phyloP scores from a whole-genome alignment of 805 yeast genomes.

The Wickerhamiella cacticola region DNA sequence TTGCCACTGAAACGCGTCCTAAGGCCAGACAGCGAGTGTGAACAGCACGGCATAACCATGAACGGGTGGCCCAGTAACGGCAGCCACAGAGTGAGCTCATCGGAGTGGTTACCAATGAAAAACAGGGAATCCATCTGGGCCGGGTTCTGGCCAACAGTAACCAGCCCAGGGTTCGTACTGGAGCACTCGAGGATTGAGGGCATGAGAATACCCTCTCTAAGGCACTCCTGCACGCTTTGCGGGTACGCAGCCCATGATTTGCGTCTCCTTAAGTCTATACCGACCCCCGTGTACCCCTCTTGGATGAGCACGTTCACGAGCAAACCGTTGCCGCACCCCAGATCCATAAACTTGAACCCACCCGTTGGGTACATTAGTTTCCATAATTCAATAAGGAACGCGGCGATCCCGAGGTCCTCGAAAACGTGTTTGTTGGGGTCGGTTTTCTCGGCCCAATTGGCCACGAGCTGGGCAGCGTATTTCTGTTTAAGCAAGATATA shows the following conservation, averaged over 20 bases:
- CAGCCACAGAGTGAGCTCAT: slow-evolving; percentile 91
- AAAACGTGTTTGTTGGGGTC: slow-evolving; percentile 94
- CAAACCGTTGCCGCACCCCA: slow-evolving; percentile 93
- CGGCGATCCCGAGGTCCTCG: slow-evolving; percentile 92
- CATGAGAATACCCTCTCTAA: slow-evolving; percentile 70
- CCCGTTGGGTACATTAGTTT: slow-evolving; percentile 35
- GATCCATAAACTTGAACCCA: slow-evolving; percentile 73
- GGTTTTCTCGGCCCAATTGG: slow-evolving; percentile 83
- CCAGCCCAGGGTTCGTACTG: neutral
- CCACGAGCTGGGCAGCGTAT: slow-evolving; percentile 63
- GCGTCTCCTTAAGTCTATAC: slow-evolving; percentile 80
- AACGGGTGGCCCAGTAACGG: slow-evolving; percentile 71
- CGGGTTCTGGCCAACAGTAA: slow-evolving; percentile 2
- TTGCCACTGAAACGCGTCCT: slow-evolving; percentile 45
- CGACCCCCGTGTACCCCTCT: slow-evolving; percentile 76
- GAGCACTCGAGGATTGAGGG: slow-evolving; percentile 34
- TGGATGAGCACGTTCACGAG: slow-evolving; percentile 57
- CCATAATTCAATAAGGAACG: slow-evolving; percentile 86
- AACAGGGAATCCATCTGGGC: slow-evolving; percentile 45
- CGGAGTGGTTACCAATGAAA: slow-evolving; percentile 88
- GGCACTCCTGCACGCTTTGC: slow-evolving; percentile 39
- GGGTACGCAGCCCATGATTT: slow-evolving; percentile 82
- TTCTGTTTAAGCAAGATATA: slow-evolving; percentile 71
- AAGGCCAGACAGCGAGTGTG: slow-evolving; percentile 73
- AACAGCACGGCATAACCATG: slow-evolving; percentile 90